These are phyloP conservation scores for Platanus orientalis DNA, from an alignment of 164 flowering plant species.

Conservation along the genomic window DNA sequence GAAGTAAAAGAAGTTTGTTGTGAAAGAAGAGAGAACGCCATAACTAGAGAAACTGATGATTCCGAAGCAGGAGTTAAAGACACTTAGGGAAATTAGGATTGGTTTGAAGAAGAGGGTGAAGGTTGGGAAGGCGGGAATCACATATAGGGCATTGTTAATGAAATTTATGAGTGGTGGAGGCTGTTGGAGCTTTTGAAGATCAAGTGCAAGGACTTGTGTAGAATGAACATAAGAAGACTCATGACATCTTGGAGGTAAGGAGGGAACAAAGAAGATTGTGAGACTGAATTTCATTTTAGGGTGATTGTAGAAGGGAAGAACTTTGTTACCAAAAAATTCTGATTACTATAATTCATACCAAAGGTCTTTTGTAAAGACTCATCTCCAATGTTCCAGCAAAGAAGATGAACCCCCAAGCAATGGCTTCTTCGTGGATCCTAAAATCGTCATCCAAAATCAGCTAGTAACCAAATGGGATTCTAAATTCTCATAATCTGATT, in stretches of 20 bases:
- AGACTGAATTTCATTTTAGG: no score
- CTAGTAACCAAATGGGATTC: no score
- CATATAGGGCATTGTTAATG: conserved; percentile 93
- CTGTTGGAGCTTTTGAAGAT: conserved; percentile 73
- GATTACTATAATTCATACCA: no score
- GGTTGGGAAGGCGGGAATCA: conserved; percentile 87
- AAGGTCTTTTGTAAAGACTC: no score
- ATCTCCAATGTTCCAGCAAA: no score
- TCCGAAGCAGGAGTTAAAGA: conserved; percentile 50
- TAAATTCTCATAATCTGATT: no score
- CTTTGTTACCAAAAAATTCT: no score
- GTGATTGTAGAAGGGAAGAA: no score
- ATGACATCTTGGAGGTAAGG: conserved; percentile 84
- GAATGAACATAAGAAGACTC: conserved; percentile 92
- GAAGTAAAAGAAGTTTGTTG: conserved; percentile 24
- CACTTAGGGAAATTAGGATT: conserved; percentile 60
- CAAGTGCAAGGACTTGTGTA: conserved; percentile 72
- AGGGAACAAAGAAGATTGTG: no score
- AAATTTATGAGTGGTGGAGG: conserved; percentile 95
- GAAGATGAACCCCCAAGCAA: no score
- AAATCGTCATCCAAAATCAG: no score
- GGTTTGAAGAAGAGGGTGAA: conserved; percentile 58
- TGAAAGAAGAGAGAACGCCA: conserved; percentile 39
- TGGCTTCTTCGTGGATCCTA: no score
- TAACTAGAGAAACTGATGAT: conserved; percentile 70